A percentile compares a stretch with the other conserved stretches of the same genome.
Conservation (phyloP, 2,329 filamentous ascomycete genomes). For the Zymoseptoria tritici region DNA sequence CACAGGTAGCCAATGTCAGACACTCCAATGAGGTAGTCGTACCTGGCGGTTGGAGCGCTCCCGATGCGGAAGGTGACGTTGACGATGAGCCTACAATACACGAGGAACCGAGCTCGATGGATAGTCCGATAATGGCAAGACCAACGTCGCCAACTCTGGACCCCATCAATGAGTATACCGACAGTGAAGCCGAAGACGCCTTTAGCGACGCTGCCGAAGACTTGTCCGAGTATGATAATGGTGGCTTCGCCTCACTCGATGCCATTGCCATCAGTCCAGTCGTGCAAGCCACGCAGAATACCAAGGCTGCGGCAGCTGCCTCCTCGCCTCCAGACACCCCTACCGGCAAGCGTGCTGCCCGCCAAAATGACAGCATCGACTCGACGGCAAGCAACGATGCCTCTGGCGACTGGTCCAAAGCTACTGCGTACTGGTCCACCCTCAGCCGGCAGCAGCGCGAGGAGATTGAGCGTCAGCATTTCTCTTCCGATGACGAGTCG, state of each 20-base stretch:
- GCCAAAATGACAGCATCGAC: slow-evolving; percentile 3
- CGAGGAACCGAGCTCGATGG: neutral
- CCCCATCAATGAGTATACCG: slow-evolving; percentile 19
- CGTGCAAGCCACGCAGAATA: slow-evolving; percentile 10
- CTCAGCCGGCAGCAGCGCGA: slow-evolving; percentile 56
- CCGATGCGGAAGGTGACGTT: slow-evolving; percentile 10
- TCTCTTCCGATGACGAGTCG: slow-evolving; percentile 25
- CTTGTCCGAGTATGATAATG: slow-evolving; percentile 55
- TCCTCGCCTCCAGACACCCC: slow-evolving; percentile 23
- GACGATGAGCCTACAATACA: slow-evolving; percentile 3
- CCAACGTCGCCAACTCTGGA: slow-evolving; percentile 7
- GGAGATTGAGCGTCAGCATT: slow-evolving; percentile 51
- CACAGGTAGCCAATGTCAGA: slow-evolving; percentile 6
- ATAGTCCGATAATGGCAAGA: neutral
- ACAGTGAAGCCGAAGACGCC: slow-evolving; percentile 41
- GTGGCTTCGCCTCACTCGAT: slow-evolving; percentile 65
- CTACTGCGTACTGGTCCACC: slow-evolving; percentile 63
- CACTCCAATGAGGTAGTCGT: slow-evolving; percentile 21
- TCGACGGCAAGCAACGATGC: slow-evolving; percentile 1
- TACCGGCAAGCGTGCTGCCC: slow-evolving; percentile 7
- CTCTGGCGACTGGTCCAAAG: slow-evolving; percentile 55
- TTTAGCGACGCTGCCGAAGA: slow-evolving; percentile 76
- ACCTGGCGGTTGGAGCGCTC: slow-evolving; percentile 22
- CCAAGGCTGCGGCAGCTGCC: slow-evolving; percentile 3
- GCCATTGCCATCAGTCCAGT: slow-evolving; percentile 60